A percentile compares a stretch with the other conserved stretches of the same genome.
Conservation (phyloP, 257 asterid genomes). For the Solanum dulcamara region DNA sequence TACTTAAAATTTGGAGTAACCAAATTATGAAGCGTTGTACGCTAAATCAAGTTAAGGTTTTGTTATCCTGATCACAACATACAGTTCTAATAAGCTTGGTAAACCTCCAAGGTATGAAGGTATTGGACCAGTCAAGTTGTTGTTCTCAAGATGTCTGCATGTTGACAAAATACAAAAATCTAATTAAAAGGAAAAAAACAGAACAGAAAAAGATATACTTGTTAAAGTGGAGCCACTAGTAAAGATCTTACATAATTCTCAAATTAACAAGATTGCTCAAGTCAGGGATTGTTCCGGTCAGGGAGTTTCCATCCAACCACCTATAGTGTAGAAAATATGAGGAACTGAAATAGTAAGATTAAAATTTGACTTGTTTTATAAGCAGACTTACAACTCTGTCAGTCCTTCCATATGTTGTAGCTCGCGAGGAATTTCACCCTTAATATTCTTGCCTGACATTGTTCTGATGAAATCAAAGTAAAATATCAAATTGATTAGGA, state of each 20-base stretch:
- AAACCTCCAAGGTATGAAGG: conserved; percentile 64
- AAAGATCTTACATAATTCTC: conserved; percentile 56
- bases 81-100: conserved; percentile 73
- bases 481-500: neutral
- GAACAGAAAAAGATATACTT: neutral
- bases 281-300: conserved; percentile 69
- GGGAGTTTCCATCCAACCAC: conserved; percentile 76
- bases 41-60: neutral
- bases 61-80: conserved; percentile 15
- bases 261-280: conserved; percentile 65
- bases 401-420: conserved; percentile 66
- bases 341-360: neutral
- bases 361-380: neutral
- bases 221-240: neutral
- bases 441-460: conserved; percentile 61
- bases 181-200: neutral
- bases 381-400: conserved; percentile 70
- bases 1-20: neutral
- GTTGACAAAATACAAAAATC: neutral
- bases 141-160: conserved; percentile 92
- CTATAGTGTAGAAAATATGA: conserved; percentile 20
- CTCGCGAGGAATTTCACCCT: conserved; percentile 65
- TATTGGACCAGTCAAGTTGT: conserved; percentile 52
- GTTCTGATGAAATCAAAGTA: conserved; percentile 36
- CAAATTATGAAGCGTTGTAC: neutral